Evolutionary conservation across 495 filamentous ascomycete species (phyloP), one percentile per base, ranked within the genome.

Genomic region (Podospora appendiculata): DNA sequence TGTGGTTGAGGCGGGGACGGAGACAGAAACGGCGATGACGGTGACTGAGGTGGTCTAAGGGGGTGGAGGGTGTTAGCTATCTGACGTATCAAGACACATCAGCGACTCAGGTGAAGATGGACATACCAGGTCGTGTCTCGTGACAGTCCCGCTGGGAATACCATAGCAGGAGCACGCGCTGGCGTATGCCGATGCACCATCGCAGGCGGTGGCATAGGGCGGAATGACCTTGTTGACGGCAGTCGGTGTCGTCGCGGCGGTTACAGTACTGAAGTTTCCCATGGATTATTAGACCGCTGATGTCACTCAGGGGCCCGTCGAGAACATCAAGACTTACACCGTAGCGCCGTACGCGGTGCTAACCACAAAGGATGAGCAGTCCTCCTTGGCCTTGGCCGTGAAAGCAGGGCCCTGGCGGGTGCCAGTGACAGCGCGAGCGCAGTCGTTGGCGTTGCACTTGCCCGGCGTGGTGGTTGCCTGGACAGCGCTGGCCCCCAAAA

Each of bases 151-250:
- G 3, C 17, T 19, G 16, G 54, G 45, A 9, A 56, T 44, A 0
- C 54, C 48, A 33, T 38, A 58, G 50, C 56, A 62, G 14, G 52
- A 56, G 49, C 59, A 62, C 38, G 59, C 59, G 17, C 53, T 59
- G 49, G 49, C 33, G 32, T 59, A 62, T 9, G 45, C 8, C 1
- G 47, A 44, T 6, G 45, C 8, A 10, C 33, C 32, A 13, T 47
- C 19, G 56, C 59, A 62, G 38, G 57, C 50, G 11, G 34, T 42
- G 1, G 50, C 59, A 33, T 59, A 62, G 13, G 51, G 38, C n/a
- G 59, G 59, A 11, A 45, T 47, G 4, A n/a, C 16, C 18, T 54
- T 56, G 18, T 33, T 25, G 3, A 13, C 19, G 7, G 47, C 16
- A 14, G 34, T 18, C 9, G 46, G 45, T 0, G 9, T 6, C 1